These are phyloP conservation scores for Croton laevigatus DNA, from an alignment of 441 rosid species.

Conservation along the genomic window DNA sequence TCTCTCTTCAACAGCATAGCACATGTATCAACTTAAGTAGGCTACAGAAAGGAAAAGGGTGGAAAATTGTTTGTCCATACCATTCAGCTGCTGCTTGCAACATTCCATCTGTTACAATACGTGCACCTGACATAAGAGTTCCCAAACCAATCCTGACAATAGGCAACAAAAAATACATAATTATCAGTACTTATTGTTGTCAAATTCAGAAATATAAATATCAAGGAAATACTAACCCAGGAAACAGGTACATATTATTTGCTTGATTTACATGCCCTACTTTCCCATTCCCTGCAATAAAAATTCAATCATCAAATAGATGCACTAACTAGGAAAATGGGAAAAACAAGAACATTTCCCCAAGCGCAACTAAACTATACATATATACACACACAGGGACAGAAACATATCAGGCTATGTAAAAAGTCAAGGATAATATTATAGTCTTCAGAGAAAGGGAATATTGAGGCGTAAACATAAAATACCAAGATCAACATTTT, in stretches of 20 bases:
- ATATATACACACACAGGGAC: no score
- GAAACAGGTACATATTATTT: slow-evolving; percentile 98
- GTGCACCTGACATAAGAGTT: slow-evolving; percentile 84
- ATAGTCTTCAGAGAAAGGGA: background rate
- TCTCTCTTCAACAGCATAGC: background rate
- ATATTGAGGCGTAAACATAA: slow-evolving; percentile 5
- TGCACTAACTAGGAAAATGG: background rate
- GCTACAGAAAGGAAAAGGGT: slow-evolving; percentile 5
- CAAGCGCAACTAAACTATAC: background rate
- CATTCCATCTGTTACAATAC: slow-evolving; percentile 78
- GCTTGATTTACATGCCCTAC: slow-evolving; percentile 96
- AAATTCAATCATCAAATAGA: slow-evolving; percentile 7
- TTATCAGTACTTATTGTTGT: slow-evolving; percentile 17
- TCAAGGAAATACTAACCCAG: slow-evolving; percentile 61
- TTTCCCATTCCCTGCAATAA: slow-evolving; percentile 71
- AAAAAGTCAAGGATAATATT: background rate
- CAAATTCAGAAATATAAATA: slow-evolving; percentile 1
- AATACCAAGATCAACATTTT: slow-evolving; percentile 78
- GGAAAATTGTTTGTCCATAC: slow-evolving; percentile 34
- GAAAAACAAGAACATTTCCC: background rate
- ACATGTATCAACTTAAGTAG: background rate
- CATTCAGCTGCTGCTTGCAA: slow-evolving; percentile 89
- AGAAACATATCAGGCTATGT: background rate
- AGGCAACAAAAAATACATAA: slow-evolving; percentile 14
- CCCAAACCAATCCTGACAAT: slow-evolving; percentile 85